Base-by-base conservation (phyloP, 1,284 basidiomycete species). In the Ganoderma meredithae region DNA sequence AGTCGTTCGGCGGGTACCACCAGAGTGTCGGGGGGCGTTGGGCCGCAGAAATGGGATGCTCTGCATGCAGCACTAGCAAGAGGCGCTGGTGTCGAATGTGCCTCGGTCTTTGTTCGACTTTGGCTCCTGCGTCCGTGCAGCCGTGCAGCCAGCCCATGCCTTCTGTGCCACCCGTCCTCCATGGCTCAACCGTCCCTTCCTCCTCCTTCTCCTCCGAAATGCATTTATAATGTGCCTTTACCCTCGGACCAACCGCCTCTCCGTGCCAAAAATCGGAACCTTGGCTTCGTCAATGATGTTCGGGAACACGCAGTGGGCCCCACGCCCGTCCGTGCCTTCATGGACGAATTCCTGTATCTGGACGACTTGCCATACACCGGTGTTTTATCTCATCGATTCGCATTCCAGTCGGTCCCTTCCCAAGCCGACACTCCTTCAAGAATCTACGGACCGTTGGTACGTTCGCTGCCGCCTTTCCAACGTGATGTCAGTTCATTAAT, bases 1-100 rank as follows among this genome's bases (percentile, higher is more conserved):
- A 31, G 31, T 31, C 49, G 64, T 70, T 70, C n/a, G 79, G 74
- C 7, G 79, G 81, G 72, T 82, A 84, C 83, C 83, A 84, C 82
- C 81, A 83, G 47, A 84, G 79, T 4, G 83, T 84, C 9, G 83
- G 31, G 31, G 31, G 5, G 31, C 31, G 31, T 31, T 5, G 3
- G 31, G 31, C 31, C 3, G 31, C 31, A 31, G 31, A 31, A 31
- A 31, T 31, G 31, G 27, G 31, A 31, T 31, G 31, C 31, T 31
- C 3, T 31, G 31, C 31, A 31, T 31, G 31, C 31, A 31, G 3
- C 31, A 31, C 31, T 2, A 31, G 31, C 31, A 31, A 31, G 31
- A 31, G 31, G 31, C 31, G 31, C 31, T 31, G 31, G 31, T 31
- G 31, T 31, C 31, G 31, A 31, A 31, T 31, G 31, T 31, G 27